Percentiles rank a stretch among this genome's conserved stretches.
Evolutionary conservation across 176 grass and related monocot species (phyloP).

Genomic region (Carex kokanica): DNA sequence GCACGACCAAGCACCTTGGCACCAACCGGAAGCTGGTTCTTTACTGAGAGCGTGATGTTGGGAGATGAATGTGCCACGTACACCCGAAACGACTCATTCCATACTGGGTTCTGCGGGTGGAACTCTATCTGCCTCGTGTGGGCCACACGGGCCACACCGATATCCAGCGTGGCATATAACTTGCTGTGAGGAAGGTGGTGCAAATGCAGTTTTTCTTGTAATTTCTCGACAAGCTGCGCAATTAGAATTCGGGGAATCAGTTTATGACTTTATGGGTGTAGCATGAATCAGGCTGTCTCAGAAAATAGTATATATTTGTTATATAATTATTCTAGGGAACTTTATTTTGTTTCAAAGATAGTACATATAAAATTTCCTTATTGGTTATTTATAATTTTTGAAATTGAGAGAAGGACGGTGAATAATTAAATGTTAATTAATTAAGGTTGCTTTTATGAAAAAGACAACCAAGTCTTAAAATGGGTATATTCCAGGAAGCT

Average conservation of each 20-base stretch:
- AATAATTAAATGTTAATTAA: not conserved
- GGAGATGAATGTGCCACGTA: constrained; percentile 58
- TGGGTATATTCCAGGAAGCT: not conserved
- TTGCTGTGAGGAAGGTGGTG: constrained; percentile 37
- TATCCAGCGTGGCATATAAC: constrained; percentile 63
- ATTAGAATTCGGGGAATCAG: not conserved
- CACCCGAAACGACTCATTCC: constrained; percentile 86
- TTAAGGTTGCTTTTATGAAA: not conserved
- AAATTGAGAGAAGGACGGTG: not conserved
- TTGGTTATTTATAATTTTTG: not conserved
- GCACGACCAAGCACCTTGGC: constrained; percentile 46
- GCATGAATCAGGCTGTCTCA: not conserved
- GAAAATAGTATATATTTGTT: not conserved
- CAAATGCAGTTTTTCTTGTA: constrained; percentile 46
- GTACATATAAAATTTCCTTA: not conserved
- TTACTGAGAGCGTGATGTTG: constrained; percentile 46
- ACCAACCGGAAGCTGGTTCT: constrained; percentile 53
- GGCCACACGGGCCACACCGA: constrained; percentile 61
- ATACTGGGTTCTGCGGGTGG: constrained; percentile 44
- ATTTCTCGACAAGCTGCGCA: constrained; percentile 42
- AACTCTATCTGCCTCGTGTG: constrained; percentile 63
- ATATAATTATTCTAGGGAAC: not conserved
- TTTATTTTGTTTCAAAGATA: not conserved
- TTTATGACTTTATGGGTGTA: not conserved
- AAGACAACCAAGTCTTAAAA: not conserved